These are phyloP conservation scores for Plasmodium berghei DNA, from an alignment of 169 alveolate species.

Conservation along the genomic window DNA sequence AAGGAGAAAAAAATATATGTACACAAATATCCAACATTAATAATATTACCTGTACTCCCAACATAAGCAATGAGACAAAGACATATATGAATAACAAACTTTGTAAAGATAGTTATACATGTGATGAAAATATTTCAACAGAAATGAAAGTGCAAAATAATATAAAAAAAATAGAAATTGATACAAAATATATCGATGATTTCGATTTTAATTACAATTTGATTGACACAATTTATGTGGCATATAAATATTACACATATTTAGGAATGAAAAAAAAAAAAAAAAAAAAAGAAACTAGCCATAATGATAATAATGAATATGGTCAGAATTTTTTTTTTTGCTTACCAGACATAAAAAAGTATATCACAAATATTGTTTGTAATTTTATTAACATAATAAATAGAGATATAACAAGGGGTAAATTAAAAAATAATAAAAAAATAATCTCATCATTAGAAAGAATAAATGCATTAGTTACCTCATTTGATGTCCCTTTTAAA, in stretches of 20 bases:
- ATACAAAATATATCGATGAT: neutral
- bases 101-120: neutral
- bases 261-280: constrained; percentile 30
- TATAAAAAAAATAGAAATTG: neutral
- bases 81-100: neutral
- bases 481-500: constrained; percentile 34
- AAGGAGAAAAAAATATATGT: neutral
- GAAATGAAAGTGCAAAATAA: neutral
- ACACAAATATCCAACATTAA: neutral
- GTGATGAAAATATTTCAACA: neutral
- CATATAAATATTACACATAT: constrained; percentile 62
- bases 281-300: constrained; percentile 8
- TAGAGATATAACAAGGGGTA: neutral
- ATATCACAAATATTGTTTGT: constrained; percentile 49
- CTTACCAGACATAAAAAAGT: constrained; percentile 43
- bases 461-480: constrained; percentile 22
- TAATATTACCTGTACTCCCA: too few species aligned
- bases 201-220: constrained; percentile 61
- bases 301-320: too few species aligned
- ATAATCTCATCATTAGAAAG: constrained; percentile 49
- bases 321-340: constrained; percentile 21
- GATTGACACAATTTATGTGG: constrained; percentile 57
- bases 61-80: neutral
- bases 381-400: constrained; percentile 36
- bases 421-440: constrained; percentile 23